These are phyloP conservation scores for Hypocreales sp. DNA, from an alignment of 2,329 filamentous ascomycete species.

Conservation along the genomic window DNA sequence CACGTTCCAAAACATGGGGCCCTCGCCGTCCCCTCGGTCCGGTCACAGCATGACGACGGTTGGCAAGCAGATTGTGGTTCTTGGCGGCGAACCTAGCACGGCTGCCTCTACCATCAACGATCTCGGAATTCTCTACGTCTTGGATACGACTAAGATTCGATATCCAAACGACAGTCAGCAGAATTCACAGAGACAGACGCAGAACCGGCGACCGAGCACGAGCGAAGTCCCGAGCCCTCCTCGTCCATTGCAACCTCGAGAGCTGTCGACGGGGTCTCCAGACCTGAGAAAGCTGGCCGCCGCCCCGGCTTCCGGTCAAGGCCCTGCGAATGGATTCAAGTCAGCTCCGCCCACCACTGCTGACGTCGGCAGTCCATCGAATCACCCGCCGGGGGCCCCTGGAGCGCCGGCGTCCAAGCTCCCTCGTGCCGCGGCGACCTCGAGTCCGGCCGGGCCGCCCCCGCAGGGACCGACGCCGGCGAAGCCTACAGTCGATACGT, in stretches of 20 bases:
- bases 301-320: slow-evolving; percentile 17
- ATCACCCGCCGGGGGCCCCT: slow-evolving; percentile 9
- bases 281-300: slow-evolving; percentile 34
- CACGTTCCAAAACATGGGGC: slow-evolving; percentile 99
- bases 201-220: slow-evolving; percentile 27
- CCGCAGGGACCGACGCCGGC: slow-evolving; percentile 36
- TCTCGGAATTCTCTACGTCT: slow-evolving; percentile 73
- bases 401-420: slow-evolving; percentile 20
- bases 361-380: slow-evolving; percentile 20
- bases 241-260: slow-evolving; percentile 27
- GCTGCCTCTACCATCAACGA: slow-evolving; percentile 68
- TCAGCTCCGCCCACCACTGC: slow-evolving; percentile 18
- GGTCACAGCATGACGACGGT: slow-evolving; percentile 97
- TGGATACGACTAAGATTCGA: slow-evolving; percentile 91
- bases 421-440: slow-evolving; percentile 12
- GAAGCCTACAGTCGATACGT: slow-evolving; percentile 27
- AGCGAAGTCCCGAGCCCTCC: slow-evolving; percentile 15
- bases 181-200: slow-evolving; percentile 20
- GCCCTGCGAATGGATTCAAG: slow-evolving; percentile 24
- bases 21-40: slow-evolving; percentile 81
- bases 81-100: slow-evolving; percentile 89
- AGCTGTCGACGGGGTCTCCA: slow-evolving; percentile 33
- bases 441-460: slow-evolving; percentile 32
- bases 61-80: slow-evolving; percentile 79
- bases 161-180: slow-evolving; percentile 65